Conservation (phyloP, 768 basidiomycete genomes). For the Trametes cinnabarina region DNA sequence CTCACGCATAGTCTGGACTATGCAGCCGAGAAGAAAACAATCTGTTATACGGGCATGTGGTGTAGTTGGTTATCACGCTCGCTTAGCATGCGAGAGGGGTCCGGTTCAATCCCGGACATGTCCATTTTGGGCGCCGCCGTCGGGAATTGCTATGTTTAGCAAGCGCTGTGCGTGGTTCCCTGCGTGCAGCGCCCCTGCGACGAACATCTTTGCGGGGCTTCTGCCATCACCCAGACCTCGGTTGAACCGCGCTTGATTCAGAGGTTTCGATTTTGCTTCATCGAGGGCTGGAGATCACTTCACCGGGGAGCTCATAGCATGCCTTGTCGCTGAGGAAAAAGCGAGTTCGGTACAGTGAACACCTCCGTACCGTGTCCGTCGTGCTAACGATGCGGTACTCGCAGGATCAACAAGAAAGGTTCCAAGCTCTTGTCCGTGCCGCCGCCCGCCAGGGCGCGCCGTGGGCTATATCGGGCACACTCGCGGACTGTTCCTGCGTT, state of each 20-base stretch:
- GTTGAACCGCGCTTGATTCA: not conserved
- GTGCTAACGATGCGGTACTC: not conserved
- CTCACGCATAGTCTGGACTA: too few relatives aligned
- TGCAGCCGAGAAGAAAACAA: too few relatives aligned
- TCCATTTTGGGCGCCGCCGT: constrained; percentile 1
- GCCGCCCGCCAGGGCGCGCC: not conserved
- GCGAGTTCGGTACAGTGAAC: too few relatives aligned
- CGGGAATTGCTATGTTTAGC: constrained; percentile 7
- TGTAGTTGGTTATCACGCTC: constrained; percentile 13
- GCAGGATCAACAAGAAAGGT: not conserved
- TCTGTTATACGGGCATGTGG: not conserved
- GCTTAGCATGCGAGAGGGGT: constrained; percentile 6
- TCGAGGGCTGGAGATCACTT: too few relatives aligned
- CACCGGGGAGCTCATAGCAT: too few relatives aligned
- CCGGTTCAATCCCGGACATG: constrained; percentile 12
- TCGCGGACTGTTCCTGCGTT: constrained; percentile 5
- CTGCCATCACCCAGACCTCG: constrained; percentile 3
- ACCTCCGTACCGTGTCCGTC: too few relatives aligned
- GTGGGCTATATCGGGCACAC: constrained; percentile 1
- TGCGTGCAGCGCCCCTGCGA: not conserved
- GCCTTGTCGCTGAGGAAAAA: too few relatives aligned
- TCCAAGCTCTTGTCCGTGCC: not conserved
- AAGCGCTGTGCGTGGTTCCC: not conserved
- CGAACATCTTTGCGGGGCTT: not conserved
- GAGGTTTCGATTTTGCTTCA: too few relatives aligned